Evolutionary conservation across 108 stramenopile genomes (phyloP).

Genomic region (Fragilariopsis cylindrus): DNA sequence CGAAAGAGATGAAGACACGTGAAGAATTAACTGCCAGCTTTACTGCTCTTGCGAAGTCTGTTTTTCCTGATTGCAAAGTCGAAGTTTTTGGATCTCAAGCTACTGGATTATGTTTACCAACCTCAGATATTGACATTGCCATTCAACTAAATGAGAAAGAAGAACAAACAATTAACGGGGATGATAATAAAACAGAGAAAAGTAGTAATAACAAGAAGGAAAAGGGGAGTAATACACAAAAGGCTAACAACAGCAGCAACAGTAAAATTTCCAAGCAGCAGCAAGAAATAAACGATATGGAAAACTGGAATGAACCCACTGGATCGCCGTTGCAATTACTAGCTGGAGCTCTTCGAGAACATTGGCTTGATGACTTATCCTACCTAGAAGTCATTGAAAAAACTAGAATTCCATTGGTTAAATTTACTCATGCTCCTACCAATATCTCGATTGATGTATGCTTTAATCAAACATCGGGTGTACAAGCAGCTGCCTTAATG

Average conservation of each 20-base stretch:
- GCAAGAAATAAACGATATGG: constrained; percentile 39
- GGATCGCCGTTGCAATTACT: constrained; percentile 54
- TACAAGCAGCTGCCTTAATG: constrained; percentile 75
- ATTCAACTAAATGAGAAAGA: constrained; percentile 42
- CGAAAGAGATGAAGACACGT: constrained; percentile 63
- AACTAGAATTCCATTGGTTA: constrained; percentile 94
- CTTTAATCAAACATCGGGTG: constrained; percentile 82
- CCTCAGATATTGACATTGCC: constrained; percentile 86
- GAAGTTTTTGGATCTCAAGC: constrained; percentile 92
- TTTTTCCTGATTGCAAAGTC: constrained; percentile 54
- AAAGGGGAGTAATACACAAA: neutral
- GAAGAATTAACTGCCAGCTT: constrained; percentile 54
- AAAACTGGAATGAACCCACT: constrained; percentile 36
- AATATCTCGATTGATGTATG: constrained; percentile 83
- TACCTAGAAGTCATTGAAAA: constrained; percentile 89
- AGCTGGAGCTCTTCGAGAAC: constrained; percentile 54
- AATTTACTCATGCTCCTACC: constrained; percentile 84
- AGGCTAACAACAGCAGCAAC: neutral
- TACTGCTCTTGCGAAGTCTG: constrained; percentile 37
- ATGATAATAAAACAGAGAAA: constrained; percentile 10
- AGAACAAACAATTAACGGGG: constrained; percentile 17
- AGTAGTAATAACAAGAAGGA: constrained; percentile 7
- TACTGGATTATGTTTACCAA: constrained; percentile 85
- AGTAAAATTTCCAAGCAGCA: constrained; percentile 6
- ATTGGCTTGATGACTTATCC: constrained; percentile 63